Evolutionary conservation across 140 eudicot genomes (phyloP), one percentile per base, ranked within the genome.

Genomic region (Oenanthe javanica): DNA sequence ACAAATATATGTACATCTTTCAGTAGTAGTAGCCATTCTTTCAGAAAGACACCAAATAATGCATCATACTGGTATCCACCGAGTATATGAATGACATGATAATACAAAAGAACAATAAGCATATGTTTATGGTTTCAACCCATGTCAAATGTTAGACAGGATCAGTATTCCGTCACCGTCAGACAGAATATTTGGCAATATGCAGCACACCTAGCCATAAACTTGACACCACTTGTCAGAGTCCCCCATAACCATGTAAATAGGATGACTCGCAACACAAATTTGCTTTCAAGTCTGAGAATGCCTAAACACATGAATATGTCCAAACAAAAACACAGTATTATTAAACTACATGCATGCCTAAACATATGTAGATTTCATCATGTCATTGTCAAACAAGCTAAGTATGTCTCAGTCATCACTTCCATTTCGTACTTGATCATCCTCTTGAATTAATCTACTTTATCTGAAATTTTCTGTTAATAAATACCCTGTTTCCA

Each of bases 291-390:
- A 16, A 19, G 1, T 14, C 13, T 42, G 25, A 43, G 54, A 2
- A 21, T 8, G 52, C 77, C 31, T 42, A 73, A 73, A 21, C 55
- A 73, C 52, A 73, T 71, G 77, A 14, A 73, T 55, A 73, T 73
- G 77, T 9, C 57, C 40, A 42, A 19, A 3, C 54, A 43, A 45
- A n/a, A 45, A 0, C 19, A 73, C 25, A 43, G 19, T 18, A 3
- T 46, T 7, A 43, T 10, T 45, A 18, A 43, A 5, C 38, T 42
- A 71, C 76, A 71, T 5, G 49, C 48, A 42, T 42, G 49, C 50
- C 23, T 71, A 38, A 70, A 36, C 49, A 15, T 42, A 21, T 16
- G 50, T 40, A 18, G 23, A 42, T 42, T 40, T 71, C n/a, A 31
- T 3, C 5, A 67, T 67, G 73, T 14, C 46, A 67, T 14, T 0